phyloP scores from a whole-genome alignment of 768 basidiomycete genomes.

The Pulveroboletus sp. region DNA sequence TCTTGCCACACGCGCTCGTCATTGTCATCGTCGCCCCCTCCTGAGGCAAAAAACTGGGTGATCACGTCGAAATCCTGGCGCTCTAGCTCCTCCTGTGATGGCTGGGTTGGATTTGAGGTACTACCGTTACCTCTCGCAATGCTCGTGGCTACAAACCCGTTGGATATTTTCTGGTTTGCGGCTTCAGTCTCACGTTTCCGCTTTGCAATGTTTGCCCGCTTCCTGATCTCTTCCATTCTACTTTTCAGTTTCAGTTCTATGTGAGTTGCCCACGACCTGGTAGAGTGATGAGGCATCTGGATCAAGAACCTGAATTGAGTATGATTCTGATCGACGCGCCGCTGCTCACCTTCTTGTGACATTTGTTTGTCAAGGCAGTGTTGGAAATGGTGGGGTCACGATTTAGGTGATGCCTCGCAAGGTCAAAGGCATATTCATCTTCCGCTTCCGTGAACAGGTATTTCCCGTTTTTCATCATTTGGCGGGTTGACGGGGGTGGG shows the following conservation, averaged over 20 bases:
- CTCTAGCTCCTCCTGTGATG: slow-evolving; percentile 14
- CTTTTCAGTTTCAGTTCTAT: slow-evolving; percentile 31
- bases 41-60: slow-evolving; percentile 51
- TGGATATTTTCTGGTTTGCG: not conserved
- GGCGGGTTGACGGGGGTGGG: slow-evolving; percentile 36
- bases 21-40: slow-evolving; percentile 44
- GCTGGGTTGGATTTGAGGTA: not conserved
- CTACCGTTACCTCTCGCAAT: not conserved
- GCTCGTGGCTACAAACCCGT: not conserved
- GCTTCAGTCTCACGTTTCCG: slow-evolving; percentile 35
- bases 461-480: slow-evolving; percentile 24
- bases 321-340: not conserved
- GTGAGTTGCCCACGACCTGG: slow-evolving; percentile 48
- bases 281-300: slow-evolving; percentile 60
- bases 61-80: slow-evolving; percentile 49
- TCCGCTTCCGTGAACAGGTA: slow-evolving; percentile 52
- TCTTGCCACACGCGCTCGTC: slow-evolving; percentile 52
- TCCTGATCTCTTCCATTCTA: slow-evolving; percentile 45
- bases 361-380: slow-evolving; percentile 33
- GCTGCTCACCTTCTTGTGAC: slow-evolving; percentile 44
- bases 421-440: slow-evolving; percentile 42
- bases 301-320: not conserved
- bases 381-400: slow-evolving; percentile 45
- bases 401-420: slow-evolving; percentile 43
- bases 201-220: slow-evolving; percentile 47